These are phyloP conservation scores for Aspergillus awamori DNA, from an alignment of 2,329 filamentous ascomycete genomes.

Conservation along the genomic window DNA sequence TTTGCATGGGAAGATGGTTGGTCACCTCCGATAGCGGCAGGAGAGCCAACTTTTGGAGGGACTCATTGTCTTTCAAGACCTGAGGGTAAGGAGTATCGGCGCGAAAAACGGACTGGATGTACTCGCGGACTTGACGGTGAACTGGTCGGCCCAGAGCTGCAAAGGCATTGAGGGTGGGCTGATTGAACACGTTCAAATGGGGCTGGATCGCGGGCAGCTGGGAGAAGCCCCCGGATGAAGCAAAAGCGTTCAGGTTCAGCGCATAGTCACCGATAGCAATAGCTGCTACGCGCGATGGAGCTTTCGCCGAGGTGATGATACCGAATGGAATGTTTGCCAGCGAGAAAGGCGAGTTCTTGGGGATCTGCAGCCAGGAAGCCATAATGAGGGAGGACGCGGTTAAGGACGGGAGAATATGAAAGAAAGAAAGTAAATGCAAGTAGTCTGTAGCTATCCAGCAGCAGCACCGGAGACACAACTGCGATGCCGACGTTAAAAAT, in stretches of 20 bases:
- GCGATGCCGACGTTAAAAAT: slow-evolving; percentile 1
- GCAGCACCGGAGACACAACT: background rate
- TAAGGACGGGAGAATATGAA: background rate
- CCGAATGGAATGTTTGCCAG: slow-evolving; percentile 82
- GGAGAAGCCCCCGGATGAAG: slow-evolving; percentile 61
- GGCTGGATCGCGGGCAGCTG: slow-evolving; percentile 59
- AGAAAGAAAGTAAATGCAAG: background rate
- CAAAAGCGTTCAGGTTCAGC: slow-evolving; percentile 68
- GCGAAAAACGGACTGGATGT: slow-evolving; percentile 68
- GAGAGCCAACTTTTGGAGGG: slow-evolving; percentile 61
- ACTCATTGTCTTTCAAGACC: slow-evolving; percentile 64
- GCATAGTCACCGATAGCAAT: slow-evolving; percentile 73
- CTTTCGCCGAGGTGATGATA: slow-evolving; percentile 68
- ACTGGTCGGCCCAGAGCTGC: slow-evolving; percentile 70
- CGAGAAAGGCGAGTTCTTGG: slow-evolving; percentile 68
- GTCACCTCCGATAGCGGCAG: slow-evolving; percentile 62
- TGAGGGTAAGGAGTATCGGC: slow-evolving; percentile 61
- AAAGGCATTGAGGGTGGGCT: slow-evolving; percentile 71
- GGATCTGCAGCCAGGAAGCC: slow-evolving; percentile 63
- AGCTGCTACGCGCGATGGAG: slow-evolving; percentile 63
- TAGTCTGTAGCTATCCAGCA: background rate
- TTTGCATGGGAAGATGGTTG: slow-evolving; percentile 73
- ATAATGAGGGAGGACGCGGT: slow-evolving; percentile 30
- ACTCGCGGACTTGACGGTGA: slow-evolving; percentile 69
- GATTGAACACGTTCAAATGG: slow-evolving; percentile 64